Conservation (phyloP, 768 basidiomycete species). For the Lepiota venenata region DNA sequence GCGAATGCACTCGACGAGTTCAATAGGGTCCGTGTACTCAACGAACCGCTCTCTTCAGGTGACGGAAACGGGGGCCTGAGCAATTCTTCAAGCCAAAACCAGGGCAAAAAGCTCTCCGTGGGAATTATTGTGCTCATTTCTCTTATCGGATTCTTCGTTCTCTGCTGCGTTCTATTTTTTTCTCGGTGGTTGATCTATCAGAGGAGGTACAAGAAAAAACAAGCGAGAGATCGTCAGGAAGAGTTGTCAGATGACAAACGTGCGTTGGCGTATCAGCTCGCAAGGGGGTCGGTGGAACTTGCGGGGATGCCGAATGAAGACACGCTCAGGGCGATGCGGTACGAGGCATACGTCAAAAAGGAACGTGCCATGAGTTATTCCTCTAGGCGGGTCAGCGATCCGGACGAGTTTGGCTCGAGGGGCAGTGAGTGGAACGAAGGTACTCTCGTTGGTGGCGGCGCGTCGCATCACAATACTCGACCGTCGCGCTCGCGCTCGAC, state of each 20-base stretch:
- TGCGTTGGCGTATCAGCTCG: conserved; percentile 34
- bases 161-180: conserved; percentile 52
- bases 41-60: conserved; percentile 44
- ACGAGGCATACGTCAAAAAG: conserved; percentile 34
- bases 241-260: conserved; percentile 16
- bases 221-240: conserved; percentile 12
- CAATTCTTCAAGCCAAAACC: neutral
- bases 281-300: conserved; percentile 21
- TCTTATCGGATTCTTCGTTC: conserved; percentile 52
- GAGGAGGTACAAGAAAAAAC: conserved; percentile 26
- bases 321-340: conserved; percentile 35
- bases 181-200: conserved; percentile 48
- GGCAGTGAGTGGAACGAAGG: conserved; percentile 15
- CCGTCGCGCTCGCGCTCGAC: neutral
- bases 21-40: conserved; percentile 61
- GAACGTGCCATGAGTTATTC: conserved; percentile 18
- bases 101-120: conserved; percentile 43
- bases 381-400: neutral
- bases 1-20: conserved; percentile 65
- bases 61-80: neutral
- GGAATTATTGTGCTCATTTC: conserved; percentile 64
- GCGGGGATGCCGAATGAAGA: conserved; percentile 33
- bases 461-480: neutral
- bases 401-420: conserved; percentile 14
- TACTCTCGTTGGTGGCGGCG: conserved; percentile 15